Percentiles rank a stretch among this genome's conserved stretches.
Evolutionary conservation across 2,329 filamentous ascomycete species (phyloP).

Genomic region (Ophiocordyceps sinensis): DNA sequence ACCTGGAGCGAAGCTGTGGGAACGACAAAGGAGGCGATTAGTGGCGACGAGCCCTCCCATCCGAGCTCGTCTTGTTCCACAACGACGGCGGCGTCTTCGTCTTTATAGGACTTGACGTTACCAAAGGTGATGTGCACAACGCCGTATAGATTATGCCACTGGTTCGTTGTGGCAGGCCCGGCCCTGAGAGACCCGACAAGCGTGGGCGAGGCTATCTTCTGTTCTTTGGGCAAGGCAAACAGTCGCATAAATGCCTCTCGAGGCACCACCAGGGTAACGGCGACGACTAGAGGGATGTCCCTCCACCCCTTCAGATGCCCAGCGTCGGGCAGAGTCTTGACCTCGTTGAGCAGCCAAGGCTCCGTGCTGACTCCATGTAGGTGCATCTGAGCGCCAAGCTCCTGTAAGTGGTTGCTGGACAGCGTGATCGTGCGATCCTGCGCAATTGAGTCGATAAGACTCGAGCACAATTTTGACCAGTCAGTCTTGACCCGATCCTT

Average conservation of each 20-base stretch:
- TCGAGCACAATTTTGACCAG: constrained; percentile 14
- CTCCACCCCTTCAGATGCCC: constrained; percentile 22
- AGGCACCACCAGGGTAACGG: constrained; percentile 22
- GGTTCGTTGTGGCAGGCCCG: constrained; percentile 6
- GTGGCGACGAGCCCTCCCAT: constrained; percentile 21
- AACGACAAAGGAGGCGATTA: constrained; percentile 27
- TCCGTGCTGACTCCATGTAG: constrained; percentile 18
- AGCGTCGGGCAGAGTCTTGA: constrained; percentile 6
- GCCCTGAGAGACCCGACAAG: constrained; percentile 16
- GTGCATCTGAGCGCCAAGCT: constrained; percentile 21
- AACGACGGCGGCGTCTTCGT: constrained; percentile 17
- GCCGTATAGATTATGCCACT: constrained; percentile 22
- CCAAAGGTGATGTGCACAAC: constrained; percentile 29
- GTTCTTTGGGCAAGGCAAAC: constrained; percentile 6
- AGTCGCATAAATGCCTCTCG: constrained; percentile 12
- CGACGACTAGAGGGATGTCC: constrained; percentile 19
- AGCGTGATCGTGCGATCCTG: constrained; percentile 15
- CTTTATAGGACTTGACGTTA: constrained; percentile 9
- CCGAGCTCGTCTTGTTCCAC: constrained; percentile 19
- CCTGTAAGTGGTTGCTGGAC: constrained; percentile 18
- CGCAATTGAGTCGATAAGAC: constrained; percentile 14
- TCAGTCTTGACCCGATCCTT: constrained; percentile 19
- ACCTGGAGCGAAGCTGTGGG: constrained; percentile 19
- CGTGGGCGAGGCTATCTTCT: constrained; percentile 11
- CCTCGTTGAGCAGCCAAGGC: constrained; percentile 12